phyloP scores from a whole-genome alignment of 805 yeast species.

The Maudiozyma barnettii region DNA sequence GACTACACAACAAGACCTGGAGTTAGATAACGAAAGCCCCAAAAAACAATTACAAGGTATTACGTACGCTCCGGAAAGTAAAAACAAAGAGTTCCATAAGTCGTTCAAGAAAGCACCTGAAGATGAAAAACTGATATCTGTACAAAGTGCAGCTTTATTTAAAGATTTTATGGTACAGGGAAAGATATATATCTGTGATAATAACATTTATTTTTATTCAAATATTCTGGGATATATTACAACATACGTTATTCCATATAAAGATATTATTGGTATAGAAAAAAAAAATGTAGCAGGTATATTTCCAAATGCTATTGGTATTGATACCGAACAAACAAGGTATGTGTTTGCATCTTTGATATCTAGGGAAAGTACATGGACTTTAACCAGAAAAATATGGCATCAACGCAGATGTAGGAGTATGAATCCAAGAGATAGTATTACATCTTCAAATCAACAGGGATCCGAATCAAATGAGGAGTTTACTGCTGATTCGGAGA shows the following conservation, averaged over 20 bases:
- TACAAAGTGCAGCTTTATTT: slow-evolving; percentile 55
- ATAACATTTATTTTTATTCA: slow-evolving; percentile 52
- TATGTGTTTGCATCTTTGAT: slow-evolving; percentile 58
- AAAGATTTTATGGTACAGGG: slow-evolving; percentile 63
- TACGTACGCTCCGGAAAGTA: slow-evolving; percentile 36
- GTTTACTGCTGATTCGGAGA: neutral
- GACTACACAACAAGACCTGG: neutral
- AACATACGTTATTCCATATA: slow-evolving; percentile 45
- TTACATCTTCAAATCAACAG: neutral
- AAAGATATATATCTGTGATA: slow-evolving; percentile 46
- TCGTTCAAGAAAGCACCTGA: slow-evolving; percentile 36
- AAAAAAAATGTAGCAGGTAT: slow-evolving; percentile 57
- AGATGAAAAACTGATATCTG: slow-evolving; percentile 47
- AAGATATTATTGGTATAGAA: slow-evolving; percentile 53
- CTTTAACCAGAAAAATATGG: slow-evolving; percentile 54
- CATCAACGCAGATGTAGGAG: slow-evolving; percentile 30
- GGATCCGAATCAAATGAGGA: neutral
- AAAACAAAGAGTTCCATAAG: slow-evolving; percentile 52
- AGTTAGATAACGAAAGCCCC: neutral
- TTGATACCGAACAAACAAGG: slow-evolving; percentile 53
- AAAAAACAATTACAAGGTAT: slow-evolving; percentile 7
- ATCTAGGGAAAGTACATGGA: slow-evolving; percentile 45
- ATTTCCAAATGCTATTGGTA: slow-evolving; percentile 59
- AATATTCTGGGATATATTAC: slow-evolving; percentile 63
- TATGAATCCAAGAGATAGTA: neutral